Percentiles rank a stretch among this genome's conserved stretches.
Evolutionary conservation across 2,329 filamentous ascomycete genomes (phyloP).

Genomic region (Diplodia scrobiculata): DNA sequence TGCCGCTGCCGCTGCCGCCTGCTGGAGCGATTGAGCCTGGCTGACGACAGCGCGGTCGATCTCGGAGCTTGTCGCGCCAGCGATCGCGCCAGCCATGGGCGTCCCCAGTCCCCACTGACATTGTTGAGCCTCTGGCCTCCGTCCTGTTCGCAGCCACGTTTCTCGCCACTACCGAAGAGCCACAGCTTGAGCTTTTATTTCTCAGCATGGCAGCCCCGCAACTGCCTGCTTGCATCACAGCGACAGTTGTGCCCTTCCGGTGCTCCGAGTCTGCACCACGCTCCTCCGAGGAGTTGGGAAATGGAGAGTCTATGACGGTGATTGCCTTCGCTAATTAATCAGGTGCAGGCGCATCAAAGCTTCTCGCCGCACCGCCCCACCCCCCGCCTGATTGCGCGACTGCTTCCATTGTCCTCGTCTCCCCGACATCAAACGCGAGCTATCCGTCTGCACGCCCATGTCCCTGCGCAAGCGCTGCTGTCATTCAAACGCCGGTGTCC

Average conservation of each 20-base stretch:
- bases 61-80: neutral
- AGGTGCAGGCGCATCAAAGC: slow-evolving; percentile 8
- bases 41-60: neutral
- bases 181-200: neutral
- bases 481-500: neutral
- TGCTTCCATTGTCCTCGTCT: neutral
- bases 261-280: too few relatives aligned
- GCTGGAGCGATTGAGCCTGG: neutral
- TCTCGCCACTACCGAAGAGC: neutral
- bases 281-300: too few relatives aligned
- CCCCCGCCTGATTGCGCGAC: neutral
- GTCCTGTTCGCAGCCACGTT: neutral
- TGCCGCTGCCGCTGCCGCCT: slow-evolving; percentile 1
- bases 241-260: too few relatives aligned
- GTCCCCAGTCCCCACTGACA: neutral
- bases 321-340: slow-evolving; percentile 18
- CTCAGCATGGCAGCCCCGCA: too few relatives aligned
- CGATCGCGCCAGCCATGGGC: neutral
- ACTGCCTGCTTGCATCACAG: too few relatives aligned
- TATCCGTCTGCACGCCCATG: neutral
- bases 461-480: neutral
- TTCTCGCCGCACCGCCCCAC: neutral
- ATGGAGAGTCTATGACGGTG: slow-evolving; percentile 22
- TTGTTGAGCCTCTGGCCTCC: too few relatives aligned
- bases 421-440: slow-evolving; percentile 2